These are phyloP conservation scores for Clathrospora elynae DNA, from an alignment of 2,329 filamentous ascomycete genomes.

Conservation along the genomic window DNA sequence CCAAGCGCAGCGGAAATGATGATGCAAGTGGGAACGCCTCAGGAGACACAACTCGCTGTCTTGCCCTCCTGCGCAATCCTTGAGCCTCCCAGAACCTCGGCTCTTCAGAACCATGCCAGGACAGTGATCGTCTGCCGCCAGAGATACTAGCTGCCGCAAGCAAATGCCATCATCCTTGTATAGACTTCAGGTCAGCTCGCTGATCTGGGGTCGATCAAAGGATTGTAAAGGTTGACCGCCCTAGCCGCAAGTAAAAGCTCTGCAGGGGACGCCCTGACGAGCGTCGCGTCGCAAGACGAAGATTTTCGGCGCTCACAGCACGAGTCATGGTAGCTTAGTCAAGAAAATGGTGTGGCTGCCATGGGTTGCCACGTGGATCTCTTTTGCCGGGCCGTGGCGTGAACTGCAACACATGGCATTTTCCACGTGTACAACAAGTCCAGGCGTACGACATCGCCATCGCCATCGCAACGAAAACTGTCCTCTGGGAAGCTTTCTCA, in stretches of 20 bases:
- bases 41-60: background rate
- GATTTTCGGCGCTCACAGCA: conserved; percentile 32
- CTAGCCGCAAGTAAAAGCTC: conserved; percentile 18
- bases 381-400: conserved; percentile 40
- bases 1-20: conserved; percentile 15
- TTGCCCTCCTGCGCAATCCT: conserved; percentile 1
- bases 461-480: conserved; percentile 3
- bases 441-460: too few relatives aligned
- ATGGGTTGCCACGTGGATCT: conserved; percentile 39
- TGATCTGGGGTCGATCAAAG: conserved; percentile 14
- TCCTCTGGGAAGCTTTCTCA: conserved; percentile 7
- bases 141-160: conserved; percentile 19
- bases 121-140: conserved; percentile 8
- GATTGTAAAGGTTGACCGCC: conserved; percentile 8
- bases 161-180: conserved; percentile 24
- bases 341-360: conserved; percentile 31
- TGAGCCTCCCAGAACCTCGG: conserved; percentile 16
- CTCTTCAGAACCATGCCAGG: conserved; percentile 15
- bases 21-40: conserved; percentile 3
- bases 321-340: conserved; percentile 38
- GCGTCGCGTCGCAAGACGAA: conserved; percentile 19
- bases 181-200: conserved; percentile 24
- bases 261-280: conserved; percentile 17
- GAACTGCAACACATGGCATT: conserved; percentile 23
- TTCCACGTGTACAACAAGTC: background rate